phyloP scores from a whole-genome alignment of 495 filamentous ascomycete species.

The Penicillium roqueforti region DNA sequence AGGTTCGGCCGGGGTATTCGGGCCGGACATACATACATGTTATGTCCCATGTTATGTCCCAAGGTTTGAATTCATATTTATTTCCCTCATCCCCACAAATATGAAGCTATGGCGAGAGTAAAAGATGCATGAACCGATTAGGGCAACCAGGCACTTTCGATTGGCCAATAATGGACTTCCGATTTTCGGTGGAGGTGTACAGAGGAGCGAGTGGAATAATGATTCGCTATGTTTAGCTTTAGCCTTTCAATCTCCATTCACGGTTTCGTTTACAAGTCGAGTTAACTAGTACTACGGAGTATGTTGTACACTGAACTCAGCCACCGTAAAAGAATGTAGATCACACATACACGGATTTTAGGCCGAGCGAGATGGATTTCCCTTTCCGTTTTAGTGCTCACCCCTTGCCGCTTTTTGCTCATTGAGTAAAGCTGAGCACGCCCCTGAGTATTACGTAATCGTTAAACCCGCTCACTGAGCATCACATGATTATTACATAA shows the following conservation, averaged over 20 bases:
- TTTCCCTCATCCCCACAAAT: not conserved
- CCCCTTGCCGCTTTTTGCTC: slow-evolving; percentile 31
- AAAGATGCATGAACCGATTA: not conserved
- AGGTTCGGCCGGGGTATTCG: too few relatives aligned
- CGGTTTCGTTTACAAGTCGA: not conserved
- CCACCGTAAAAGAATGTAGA: too few relatives aligned
- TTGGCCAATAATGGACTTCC: not conserved
- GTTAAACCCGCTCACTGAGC: too few relatives aligned
- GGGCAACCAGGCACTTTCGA: not conserved
- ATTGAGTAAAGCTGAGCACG: too few relatives aligned
- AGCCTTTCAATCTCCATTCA: not conserved
- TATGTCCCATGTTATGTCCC: too few relatives aligned
- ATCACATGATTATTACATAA: too few relatives aligned
- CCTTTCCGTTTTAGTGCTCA: slow-evolving; percentile 34
- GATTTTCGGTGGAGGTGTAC: not conserved
- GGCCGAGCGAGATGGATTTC: slow-evolving; percentile 6
- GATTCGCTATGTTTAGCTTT: slow-evolving; percentile 10
- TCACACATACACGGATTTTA: too few relatives aligned
- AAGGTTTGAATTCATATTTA: not conserved
- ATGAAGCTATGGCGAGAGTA: not conserved
- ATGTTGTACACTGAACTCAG: too few relatives aligned
- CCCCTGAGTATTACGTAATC: too few relatives aligned
- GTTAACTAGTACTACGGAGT: too few relatives aligned
- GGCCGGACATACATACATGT: too few relatives aligned
- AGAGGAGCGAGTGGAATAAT: too few relatives aligned